phyloP scores from a whole-genome alignment of 2,329 filamentous ascomycete species.

The Colletotrichum orchidophilum region DNA sequence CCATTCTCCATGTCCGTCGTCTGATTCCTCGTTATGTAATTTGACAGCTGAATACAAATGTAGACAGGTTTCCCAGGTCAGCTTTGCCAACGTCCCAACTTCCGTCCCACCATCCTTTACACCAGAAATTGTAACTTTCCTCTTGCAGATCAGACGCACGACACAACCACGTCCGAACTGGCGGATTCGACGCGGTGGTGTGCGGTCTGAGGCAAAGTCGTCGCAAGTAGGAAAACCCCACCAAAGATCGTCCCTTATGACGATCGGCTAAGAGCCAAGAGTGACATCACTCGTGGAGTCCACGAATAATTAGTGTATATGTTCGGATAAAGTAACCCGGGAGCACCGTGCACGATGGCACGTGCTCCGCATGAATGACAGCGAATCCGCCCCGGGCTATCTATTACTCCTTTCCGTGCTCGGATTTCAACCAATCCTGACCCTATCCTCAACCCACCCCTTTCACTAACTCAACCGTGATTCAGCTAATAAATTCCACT shows the following conservation, averaged over 20 bases:
- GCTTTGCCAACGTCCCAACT: conserved; percentile 1
- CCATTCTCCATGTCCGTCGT: neutral
- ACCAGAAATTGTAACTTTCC: neutral
- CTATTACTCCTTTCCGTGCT: no score
- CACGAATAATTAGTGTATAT: no score
- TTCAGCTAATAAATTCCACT: no score
- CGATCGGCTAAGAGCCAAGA: conserved; percentile 10
- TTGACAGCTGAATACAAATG: neutral
- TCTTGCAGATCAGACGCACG: neutral
- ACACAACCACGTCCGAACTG: neutral
- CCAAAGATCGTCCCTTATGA: neutral
- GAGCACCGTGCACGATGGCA: no score
- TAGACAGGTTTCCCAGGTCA: neutral
- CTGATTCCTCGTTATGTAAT: neutral
- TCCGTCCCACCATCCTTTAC: neutral
- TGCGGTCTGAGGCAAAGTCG: neutral
- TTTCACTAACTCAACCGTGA: no score
- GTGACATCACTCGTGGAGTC: no score
- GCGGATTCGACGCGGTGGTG: neutral
- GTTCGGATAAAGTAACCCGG: no score
- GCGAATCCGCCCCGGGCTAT: no score
- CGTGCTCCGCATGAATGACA: no score
- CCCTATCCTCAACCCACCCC: no score
- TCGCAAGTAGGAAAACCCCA: neutral
- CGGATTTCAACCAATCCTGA: no score